Evolutionary conservation across 2,329 filamentous ascomycete genomes (phyloP), one percentile per base, ranked within the genome.

Genomic region (Ophiosphaerella herpotricha): DNA sequence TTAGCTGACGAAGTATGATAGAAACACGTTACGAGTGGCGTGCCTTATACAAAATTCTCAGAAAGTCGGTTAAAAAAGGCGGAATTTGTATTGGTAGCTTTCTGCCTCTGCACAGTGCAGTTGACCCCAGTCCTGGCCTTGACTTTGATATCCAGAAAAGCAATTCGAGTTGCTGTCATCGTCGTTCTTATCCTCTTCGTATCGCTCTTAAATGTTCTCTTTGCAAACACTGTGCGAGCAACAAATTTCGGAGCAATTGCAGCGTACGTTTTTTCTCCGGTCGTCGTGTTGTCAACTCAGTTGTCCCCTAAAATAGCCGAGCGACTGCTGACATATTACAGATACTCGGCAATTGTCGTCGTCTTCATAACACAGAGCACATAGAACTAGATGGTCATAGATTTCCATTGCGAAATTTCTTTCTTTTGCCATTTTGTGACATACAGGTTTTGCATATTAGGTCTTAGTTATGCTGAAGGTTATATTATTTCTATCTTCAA

Each of bases 221-320:
- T 52, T 34, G 43, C 49, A 5, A 47, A 52, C 18, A 44, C 49
- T 4, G 44, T 46, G 14, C 45, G 49, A 44, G 43, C 49, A 9
- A 39, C 49, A 2, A 52, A 52, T 36, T 52, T 52, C 18, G 49
- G 49, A 34, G 49, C 49, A 16, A 46, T 52, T 37, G 49, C 44
- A 39, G 49, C 49, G 49, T 52, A 43, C 4, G 48, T 50, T 7
- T 4, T 11, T 43, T 9, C 7, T 7, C 18, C 14, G 3, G 5
- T 6, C 14, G 7, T 18, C 14, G 1, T 9, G 9, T 3, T 37
- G 13, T 23, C 34, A 21, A 11, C 14, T 2, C 16, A 21, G 4
- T 4, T 21, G 2, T 21, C 18, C 18, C 18, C 18, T 21, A 21
- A 21, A 21, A 21, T 21, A 3, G 18, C 18, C 18, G 18, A 21